A percentile compares a stretch with the other conserved stretches of the same genome.
phyloP scores from a whole-genome alignment of 2,329 filamentous ascomycete species.

The Aspergillus aculeatinus region DNA sequence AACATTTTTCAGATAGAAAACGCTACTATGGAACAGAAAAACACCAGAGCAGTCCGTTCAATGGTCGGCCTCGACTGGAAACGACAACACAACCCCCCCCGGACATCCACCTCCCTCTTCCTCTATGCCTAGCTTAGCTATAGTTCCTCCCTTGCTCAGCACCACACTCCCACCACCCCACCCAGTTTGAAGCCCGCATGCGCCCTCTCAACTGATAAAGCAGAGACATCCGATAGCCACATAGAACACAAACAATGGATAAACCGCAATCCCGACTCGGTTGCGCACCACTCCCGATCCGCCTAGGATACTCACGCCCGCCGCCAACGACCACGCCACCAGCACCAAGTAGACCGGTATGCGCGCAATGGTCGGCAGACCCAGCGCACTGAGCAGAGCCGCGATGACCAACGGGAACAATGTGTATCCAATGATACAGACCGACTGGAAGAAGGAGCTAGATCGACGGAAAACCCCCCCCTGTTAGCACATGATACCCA shows the following conservation, averaged over 20 bases:
- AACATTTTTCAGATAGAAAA: neutral
- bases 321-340: conserved; percentile 88
- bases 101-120: neutral
- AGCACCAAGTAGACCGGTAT: conserved; percentile 90
- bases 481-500: conserved; percentile 18
- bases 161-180: neutral
- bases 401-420: conserved; percentile 96
- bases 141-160: neutral
- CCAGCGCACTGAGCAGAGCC: conserved; percentile 79
- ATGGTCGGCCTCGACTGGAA: neutral
- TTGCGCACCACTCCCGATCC: conserved; percentile 96
- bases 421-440: conserved; percentile 98
- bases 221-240: conserved; percentile 88
- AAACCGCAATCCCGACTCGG: conserved; percentile 88
- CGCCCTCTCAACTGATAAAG: conserved; percentile 75
- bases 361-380: conserved; percentile 74
- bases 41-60: neutral
- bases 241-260: conserved; percentile 94
- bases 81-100: neutral
- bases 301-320: conserved; percentile 91
- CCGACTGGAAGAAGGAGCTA: conserved; percentile 95
- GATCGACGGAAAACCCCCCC: neutral
- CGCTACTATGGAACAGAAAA: neutral
- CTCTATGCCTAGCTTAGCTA: neutral
- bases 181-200: neutral